These are phyloP conservation scores for Pseudocercospora macadamiae DNA, from an alignment of 2,329 filamentous ascomycete species.

Conservation along the genomic window DNA sequence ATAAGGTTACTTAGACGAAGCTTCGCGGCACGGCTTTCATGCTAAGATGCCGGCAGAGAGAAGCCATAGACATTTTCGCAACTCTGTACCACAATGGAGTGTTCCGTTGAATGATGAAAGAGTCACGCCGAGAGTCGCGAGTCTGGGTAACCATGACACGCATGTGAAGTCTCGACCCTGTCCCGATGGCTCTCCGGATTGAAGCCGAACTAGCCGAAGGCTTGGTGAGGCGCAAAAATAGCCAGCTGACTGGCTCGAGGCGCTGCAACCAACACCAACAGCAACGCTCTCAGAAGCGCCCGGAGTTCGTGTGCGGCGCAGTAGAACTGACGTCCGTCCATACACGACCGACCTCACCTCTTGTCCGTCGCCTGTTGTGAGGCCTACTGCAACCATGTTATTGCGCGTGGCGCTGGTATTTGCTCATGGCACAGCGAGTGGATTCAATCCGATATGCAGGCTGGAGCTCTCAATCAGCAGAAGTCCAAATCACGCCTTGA, in stretches of 20 bases:
- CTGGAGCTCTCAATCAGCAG: not conserved
- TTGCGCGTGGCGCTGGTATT: constrained; percentile 4
- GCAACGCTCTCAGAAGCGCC: constrained; percentile 9
- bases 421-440: constrained; percentile 1
- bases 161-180: not conserved
- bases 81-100: not conserved
- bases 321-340: not conserved
- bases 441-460: not conserved
- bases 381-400: constrained; percentile 2
- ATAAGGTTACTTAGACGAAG: constrained; percentile 14
- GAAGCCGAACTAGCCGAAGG: constrained; percentile 4
- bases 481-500: not conserved
- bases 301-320: constrained; percentile 7
- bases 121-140: not conserved
- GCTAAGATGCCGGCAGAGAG: not conserved
- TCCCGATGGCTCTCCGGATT: not conserved
- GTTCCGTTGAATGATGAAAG: too few species aligned
- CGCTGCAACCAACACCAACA: constrained; percentile 14
- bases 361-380: not conserved
- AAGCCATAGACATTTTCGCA: not conserved
- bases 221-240: constrained; percentile 8
- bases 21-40: constrained; percentile 13
- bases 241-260: constrained; percentile 1
- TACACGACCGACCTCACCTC: constrained; percentile 9
- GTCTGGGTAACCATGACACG: not conserved